Evolutionary conservation across 2,329 filamentous ascomycete species (phyloP).

Genomic region (Iodosphaeria phyllophila): DNA sequence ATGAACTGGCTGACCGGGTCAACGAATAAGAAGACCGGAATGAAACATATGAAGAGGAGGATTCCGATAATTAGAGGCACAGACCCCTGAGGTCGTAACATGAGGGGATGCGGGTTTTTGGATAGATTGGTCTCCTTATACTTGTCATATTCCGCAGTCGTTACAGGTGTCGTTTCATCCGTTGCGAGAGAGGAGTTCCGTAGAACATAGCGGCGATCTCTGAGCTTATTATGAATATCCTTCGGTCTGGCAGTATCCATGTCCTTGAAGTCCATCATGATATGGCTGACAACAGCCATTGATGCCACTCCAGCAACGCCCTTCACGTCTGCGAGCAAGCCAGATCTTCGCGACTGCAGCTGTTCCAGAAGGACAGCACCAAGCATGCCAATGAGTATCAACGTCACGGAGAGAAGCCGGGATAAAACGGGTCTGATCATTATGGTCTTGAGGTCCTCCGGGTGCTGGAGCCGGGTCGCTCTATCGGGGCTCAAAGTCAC

Average conservation of each 20-base stretch:
- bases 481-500: conserved; percentile 37
- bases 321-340: conserved; percentile 47
- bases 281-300: conserved; percentile 57
- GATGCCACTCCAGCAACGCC: conserved; percentile 57
- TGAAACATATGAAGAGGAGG: conserved; percentile 32
- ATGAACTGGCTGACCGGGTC: conserved; percentile 32
- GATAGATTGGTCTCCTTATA: conserved; percentile 30
- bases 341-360: conserved; percentile 43
- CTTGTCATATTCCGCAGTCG: conserved; percentile 22
- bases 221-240: conserved; percentile 50
- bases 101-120: conserved; percentile 48
- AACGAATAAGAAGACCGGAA: conserved; percentile 45
- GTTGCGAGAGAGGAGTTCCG: conserved; percentile 54
- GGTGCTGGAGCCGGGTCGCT: conserved; percentile 20
- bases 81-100: conserved; percentile 41
- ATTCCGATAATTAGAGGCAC: conserved; percentile 42
- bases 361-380: conserved; percentile 40
- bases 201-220: conserved; percentile 46
- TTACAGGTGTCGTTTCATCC: conserved; percentile 29
- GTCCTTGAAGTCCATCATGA: conserved; percentile 55
- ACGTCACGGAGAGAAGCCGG: conserved; percentile 34
- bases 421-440: conserved; percentile 39
- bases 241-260: conserved; percentile 48
- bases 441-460: conserved; percentile 30
- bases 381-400: conserved; percentile 37